These are phyloP conservation scores for Stentor roeselii DNA, from an alignment of 73 alveolate species.

Conservation along the genomic window DNA sequence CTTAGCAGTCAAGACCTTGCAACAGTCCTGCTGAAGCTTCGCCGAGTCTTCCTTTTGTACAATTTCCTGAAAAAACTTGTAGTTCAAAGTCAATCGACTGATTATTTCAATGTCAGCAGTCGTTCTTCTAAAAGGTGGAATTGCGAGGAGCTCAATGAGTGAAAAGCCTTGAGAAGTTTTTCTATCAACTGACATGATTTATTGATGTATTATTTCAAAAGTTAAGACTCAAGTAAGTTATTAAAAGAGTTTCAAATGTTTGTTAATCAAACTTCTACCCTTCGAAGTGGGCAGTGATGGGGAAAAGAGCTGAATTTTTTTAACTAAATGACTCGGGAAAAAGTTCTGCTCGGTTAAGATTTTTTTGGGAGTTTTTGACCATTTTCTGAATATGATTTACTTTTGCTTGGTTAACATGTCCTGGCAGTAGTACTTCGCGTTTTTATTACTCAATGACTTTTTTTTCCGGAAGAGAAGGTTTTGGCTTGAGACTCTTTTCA, in stretches of 20 bases:
- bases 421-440: not conserved
- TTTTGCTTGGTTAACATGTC: not conserved
- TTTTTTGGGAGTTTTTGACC: too few relatives aligned
- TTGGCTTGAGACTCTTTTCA: not conserved
- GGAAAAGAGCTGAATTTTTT: too few relatives aligned
- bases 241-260: too few relatives aligned
- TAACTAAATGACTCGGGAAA: too few relatives aligned
- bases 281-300: too few relatives aligned
- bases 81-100: not conserved
- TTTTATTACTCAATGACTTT: not conserved
- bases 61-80: conserved; percentile 5
- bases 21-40: not conserved
- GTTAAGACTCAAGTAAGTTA: too few relatives aligned
- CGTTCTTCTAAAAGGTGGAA: not conserved
- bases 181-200: not conserved
- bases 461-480: not conserved
- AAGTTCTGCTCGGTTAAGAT: too few relatives aligned
- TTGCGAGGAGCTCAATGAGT: not conserved
- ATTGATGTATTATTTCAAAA: too few relatives aligned
- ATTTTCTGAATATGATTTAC: too few relatives aligned
- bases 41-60: not conserved
- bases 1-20: conserved; percentile 1
- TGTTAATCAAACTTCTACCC: too few relatives aligned
- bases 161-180: not conserved
- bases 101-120: not conserved